These are phyloP conservation scores for Vitis amurensis DNA, from an alignment of 164 flowering plant species.

Conservation along the genomic window DNA sequence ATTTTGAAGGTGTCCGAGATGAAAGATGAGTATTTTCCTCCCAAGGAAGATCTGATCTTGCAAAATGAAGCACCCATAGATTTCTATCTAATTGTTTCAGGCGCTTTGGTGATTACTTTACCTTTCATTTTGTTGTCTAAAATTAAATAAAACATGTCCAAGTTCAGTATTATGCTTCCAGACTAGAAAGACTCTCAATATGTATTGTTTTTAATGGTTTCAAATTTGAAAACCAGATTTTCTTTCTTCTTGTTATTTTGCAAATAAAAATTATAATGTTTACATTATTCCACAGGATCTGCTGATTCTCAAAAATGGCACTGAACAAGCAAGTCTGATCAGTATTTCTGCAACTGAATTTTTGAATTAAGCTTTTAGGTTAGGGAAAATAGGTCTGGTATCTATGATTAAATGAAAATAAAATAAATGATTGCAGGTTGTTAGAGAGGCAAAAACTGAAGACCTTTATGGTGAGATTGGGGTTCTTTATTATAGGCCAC, in stretches of 20 bases:
- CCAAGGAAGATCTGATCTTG: constrained; percentile 92
- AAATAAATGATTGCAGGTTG: constrained; percentile 42
- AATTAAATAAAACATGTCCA: not conserved
- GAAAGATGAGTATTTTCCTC: constrained; percentile 93
- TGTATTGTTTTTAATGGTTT: too few species aligned
- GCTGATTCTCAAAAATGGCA: constrained; percentile 56
- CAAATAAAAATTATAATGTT: not conserved
- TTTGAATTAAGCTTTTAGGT: not conserved
- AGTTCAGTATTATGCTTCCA: not conserved
- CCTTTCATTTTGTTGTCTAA: constrained; percentile 2
- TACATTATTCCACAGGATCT: constrained; percentile 63
- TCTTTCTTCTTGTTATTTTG: too few species aligned
- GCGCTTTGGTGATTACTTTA: constrained; percentile 66
- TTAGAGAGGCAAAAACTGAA: constrained; percentile 69
- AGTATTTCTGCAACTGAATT: not conserved
- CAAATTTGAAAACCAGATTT: too few species aligned
- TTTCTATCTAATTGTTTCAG: constrained; percentile 77
- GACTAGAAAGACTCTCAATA: too few species aligned
- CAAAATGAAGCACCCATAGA: constrained; percentile 98
- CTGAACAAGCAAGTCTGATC: constrained; percentile 54
- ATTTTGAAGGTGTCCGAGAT: constrained; percentile 77
- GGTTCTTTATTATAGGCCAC: constrained; percentile 92
- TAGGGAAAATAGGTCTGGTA: not conserved
- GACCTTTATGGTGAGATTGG: constrained; percentile 85
- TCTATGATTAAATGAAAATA: not conserved